These are phyloP conservation scores for Royoungia palumana DNA, from an alignment of 768 basidiomycete genomes.

Conservation along the genomic window DNA sequence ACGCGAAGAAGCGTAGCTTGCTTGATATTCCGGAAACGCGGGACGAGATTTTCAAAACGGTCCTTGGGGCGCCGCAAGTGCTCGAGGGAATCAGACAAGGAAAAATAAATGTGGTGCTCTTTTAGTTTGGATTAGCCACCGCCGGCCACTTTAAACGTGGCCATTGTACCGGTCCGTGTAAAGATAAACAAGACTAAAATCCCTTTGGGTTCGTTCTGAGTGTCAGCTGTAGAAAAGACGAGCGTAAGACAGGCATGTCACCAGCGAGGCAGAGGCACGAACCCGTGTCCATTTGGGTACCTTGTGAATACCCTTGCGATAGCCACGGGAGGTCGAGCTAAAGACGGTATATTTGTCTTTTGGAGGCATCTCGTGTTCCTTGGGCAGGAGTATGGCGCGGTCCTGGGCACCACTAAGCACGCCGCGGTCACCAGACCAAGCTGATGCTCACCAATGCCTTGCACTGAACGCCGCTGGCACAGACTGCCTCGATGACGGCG, in stretches of 20 bases:
- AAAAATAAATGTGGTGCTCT: slow-evolving; percentile 77
- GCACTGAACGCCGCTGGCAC: slow-evolving; percentile 77
- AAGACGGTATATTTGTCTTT: slow-evolving; percentile 96
- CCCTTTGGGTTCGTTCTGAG: slow-evolving; percentile 86
- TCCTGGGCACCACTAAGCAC: slow-evolving; percentile 41
- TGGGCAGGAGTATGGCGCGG: slow-evolving; percentile 78
- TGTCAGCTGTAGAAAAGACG: slow-evolving; percentile 55
- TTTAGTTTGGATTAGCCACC: slow-evolving; percentile 38
- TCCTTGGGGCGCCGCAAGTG: slow-evolving; percentile 62
- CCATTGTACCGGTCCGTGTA: background rate
- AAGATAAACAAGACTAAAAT: slow-evolving; percentile 61
- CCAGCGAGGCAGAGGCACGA: slow-evolving; percentile 25
- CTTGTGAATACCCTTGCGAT: slow-evolving; percentile 94
- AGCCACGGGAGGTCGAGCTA: slow-evolving; percentile 62
- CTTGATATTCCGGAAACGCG: slow-evolving; percentile 83
- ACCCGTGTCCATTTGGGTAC: slow-evolving; percentile 98
- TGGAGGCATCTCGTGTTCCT: slow-evolving; percentile 88
- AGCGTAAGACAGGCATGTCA: slow-evolving; percentile 2
- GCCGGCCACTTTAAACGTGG: background rate
- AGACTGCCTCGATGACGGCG: slow-evolving; percentile 85
- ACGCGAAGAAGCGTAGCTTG: slow-evolving; percentile 71
- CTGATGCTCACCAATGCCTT: slow-evolving; percentile 62
- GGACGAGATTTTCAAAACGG: slow-evolving; percentile 73
- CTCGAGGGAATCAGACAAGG: slow-evolving; percentile 64
- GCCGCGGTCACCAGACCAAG: background rate